Evolutionary conservation across 495 filamentous ascomycete genomes (phyloP), one percentile per base, ranked within the genome.

Genomic region (Annulohypoxylon maeteangense): DNA sequence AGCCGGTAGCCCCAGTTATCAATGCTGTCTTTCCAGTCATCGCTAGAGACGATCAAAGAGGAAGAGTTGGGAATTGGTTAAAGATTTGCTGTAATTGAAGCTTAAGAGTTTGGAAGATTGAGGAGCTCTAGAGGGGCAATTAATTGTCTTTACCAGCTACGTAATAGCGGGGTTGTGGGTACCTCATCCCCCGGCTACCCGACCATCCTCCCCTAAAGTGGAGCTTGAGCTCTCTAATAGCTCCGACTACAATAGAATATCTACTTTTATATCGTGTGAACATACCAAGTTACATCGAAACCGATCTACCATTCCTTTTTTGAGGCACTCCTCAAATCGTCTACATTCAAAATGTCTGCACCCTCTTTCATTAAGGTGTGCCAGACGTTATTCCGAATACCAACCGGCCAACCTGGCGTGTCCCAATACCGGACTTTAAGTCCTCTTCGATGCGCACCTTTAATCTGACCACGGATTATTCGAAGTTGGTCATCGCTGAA

Each of bases 1-100:
- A 84, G 47, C 94, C 94, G 38, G 88, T 95, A 44, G 92, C 94
- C 36, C 94, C 94, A 25, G 94, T 98, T 51, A 98, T 82, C 20
- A 98, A 84, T 38, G 85, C 93, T 36, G 86, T 90, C 50, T 78
- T 81, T 0, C 36, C n/a, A 3, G 78, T 51, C 79, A 81, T 81
- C 5, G 58, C 12, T 31, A 42, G 10, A 3, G 25, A 57, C 32
- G 25, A 38, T 16, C 3, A 25, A 40, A 18, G 29, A 48, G 18
- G 10, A 31, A 51, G 7, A 3, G 12, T 47, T 44, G 7, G 6
- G 20, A 22, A 18, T 32, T 48, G n/a, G 11, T 29, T 38, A 16
- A 38, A 27, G 12, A 20, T 4, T 18, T 12, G 16, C n/a, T 57
- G 10, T 8, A 16, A 27, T 25, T 25, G 25, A 57, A 38, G 54